Evolutionary conservation across 2,329 filamentous ascomycete genomes (phyloP), one percentile per base, ranked within the genome.

Genomic region (Claviceps paspali): DNA sequence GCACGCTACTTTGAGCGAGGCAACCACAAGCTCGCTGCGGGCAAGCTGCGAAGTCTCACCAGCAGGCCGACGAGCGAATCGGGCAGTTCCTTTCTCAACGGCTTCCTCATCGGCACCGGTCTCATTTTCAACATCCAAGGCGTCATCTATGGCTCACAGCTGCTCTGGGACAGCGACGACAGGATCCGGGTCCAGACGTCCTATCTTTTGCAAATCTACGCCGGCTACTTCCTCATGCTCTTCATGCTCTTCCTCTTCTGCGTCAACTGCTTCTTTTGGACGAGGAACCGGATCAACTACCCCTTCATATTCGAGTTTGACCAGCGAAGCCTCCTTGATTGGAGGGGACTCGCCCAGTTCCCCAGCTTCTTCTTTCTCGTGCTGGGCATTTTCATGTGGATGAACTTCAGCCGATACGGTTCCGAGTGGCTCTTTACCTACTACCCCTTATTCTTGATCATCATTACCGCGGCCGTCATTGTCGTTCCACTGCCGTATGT

Each of bases 241-340:
- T 68, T 85, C 31, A 65, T 96, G 15, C 79, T 92, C 50, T 63
- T 80, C 8, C 62, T 92, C n/a, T 96, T 96, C 52, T 85, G 82
- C 50, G 51, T 94, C 26, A 79, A 86, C 50, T 93, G 87, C 54
- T 76, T 78, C 39, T 61, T 93, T 12, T 98, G 88, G 85, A 75
- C 76, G 5, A 65, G 64, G 36, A 77, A 79, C 54, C 92, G 88
- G 58, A 83, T 98, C 59, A 98, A 98, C 54, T 96, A 96, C 55
- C 74, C 80, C 38, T 95, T 95, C 56, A 85, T 96, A 47, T 98
- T 98, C 52, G 91, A 98, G 60, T 91, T 94, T 52, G 87, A 96
- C 62, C 78, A 79, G 38, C 71, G 88, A 40, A 77, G 91, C 54
- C 75, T 79, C 45, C 63, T 96, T 21, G 84, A 96, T 56, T 98